A percentile compares a stretch with the other conserved stretches of the same genome.
Conservation (phyloP, 1,139 yeast genomes). For the Blastobotrys persicus region DNA sequence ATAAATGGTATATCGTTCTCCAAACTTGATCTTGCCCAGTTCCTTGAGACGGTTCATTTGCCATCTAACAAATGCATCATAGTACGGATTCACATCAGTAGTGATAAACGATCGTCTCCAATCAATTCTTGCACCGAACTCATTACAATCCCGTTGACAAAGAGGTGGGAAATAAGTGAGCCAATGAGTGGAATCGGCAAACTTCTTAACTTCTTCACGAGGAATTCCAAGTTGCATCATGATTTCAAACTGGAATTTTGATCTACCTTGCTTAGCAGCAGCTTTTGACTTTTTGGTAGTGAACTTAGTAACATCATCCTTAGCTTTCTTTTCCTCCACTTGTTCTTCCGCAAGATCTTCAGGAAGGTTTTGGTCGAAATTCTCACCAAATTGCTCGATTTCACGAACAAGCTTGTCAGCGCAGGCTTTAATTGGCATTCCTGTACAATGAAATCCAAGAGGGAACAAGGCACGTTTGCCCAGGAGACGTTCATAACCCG, state of each 20-base stretch:
- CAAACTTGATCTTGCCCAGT: conserved; percentile 89
- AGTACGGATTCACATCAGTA: conserved; percentile 92
- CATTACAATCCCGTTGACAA: conserved; percentile 74
- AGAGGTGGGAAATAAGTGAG: conserved; percentile 86
- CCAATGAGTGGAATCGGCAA: conserved; percentile 91
- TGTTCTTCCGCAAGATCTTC: conserved; percentile 52
- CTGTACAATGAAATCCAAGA: conserved; percentile 98
- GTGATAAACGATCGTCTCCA: conserved; percentile 98
- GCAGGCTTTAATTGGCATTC: conserved; percentile 96
- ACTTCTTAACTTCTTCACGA: conserved; percentile 74
- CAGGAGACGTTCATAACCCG: conserved; percentile 92
- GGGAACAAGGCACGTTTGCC: conserved; percentile 95
- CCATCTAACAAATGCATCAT: conserved; percentile 95
- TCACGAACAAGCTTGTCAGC: conserved; percentile 96
- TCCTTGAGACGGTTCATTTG: conserved; percentile 88
- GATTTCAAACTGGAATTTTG: conserved; percentile 92
- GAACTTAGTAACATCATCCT: conserved; percentile 84
- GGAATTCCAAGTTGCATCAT: conserved; percentile 92
- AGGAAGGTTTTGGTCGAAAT: conserved; percentile 66
- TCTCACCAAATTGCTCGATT: conserved; percentile 83
- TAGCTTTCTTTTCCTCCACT: conserved; percentile 43
- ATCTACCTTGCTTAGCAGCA: conserved; percentile 88
- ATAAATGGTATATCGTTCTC: conserved; percentile 96
- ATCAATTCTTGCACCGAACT: conserved; percentile 91
- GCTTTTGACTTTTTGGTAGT: conserved; percentile 91